Conservation (phyloP, 495 filamentous ascomycete genomes). For the Lichenothelia convexa region DNA sequence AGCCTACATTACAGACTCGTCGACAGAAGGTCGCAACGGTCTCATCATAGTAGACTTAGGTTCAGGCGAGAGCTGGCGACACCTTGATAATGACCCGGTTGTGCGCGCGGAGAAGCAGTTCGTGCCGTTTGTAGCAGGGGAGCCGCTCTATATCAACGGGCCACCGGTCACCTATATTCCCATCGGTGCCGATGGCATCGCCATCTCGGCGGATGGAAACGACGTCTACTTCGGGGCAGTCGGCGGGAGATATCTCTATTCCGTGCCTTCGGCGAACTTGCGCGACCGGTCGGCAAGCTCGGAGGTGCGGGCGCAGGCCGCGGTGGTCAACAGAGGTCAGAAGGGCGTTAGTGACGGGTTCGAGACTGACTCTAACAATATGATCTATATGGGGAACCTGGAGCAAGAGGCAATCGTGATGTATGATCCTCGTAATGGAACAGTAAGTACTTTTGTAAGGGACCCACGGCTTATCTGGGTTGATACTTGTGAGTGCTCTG, state of each 20-base stretch:
- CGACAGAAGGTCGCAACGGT: slow-evolving; percentile 24
- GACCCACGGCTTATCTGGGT: slow-evolving; percentile 24
- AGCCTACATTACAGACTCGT: slow-evolving; percentile 31
- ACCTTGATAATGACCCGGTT: slow-evolving; percentile 19
- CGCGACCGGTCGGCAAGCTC: slow-evolving; percentile 7
- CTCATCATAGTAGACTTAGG: slow-evolving; percentile 29
- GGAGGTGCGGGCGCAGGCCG: slow-evolving; percentile 15
- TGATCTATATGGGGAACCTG: slow-evolving; percentile 23
- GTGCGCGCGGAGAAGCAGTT: slow-evolving; percentile 23
- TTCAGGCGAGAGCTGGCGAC: slow-evolving; percentile 26
- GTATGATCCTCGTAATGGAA: slow-evolving; percentile 25
- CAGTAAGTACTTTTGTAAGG: slow-evolving; percentile 17
- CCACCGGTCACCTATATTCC: slow-evolving; percentile 12
- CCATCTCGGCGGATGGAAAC: slow-evolving; percentile 21
- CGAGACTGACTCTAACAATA: slow-evolving; percentile 21
- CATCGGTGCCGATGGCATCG: slow-evolving; percentile 26
- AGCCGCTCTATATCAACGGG: slow-evolving; percentile 16
- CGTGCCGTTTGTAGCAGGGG: slow-evolving; percentile 26
- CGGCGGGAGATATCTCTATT: slow-evolving; percentile 17
- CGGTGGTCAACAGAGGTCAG: slow-evolving; percentile 10
- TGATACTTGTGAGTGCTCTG: slow-evolving; percentile 12
- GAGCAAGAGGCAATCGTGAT: slow-evolving; percentile 24
- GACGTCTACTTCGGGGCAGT: slow-evolving; percentile 21
- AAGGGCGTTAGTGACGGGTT: slow-evolving; percentile 20
- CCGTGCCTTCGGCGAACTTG: slow-evolving; percentile 19